phyloP scores from a whole-genome alignment of 306 rosid genomes.

The Amphicarpaea edgeworthii region DNA sequence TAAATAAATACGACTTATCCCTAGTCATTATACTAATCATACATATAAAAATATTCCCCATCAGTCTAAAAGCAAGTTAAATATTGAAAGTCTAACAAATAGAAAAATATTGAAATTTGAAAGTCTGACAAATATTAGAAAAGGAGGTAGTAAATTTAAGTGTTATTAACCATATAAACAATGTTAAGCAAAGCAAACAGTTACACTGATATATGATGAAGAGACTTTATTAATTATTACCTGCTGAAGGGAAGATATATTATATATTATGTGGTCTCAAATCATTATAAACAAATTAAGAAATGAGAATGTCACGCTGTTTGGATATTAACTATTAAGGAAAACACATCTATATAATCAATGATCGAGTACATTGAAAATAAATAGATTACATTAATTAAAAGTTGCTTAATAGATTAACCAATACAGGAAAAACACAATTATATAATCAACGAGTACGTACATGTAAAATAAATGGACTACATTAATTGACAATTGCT shows the following conservation, averaged over 20 bases:
- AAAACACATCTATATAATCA: not conserved
- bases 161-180: slow-evolving; percentile 25
- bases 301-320: not conserved
- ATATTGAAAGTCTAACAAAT: not conserved
- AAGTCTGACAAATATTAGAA: not conserved
- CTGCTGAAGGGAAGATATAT: not conserved
- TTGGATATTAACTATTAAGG: not conserved
- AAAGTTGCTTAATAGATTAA: not conserved
- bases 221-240: slow-evolving; percentile 11
- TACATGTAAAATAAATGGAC: not conserved
- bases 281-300: slow-evolving; percentile 18
- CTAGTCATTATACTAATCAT: slow-evolving; percentile 44
- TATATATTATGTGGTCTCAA: not conserved
- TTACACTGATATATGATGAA: not conserved
- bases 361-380: not conserved
- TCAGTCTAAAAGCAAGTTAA: slow-evolving; percentile 27
- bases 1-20: not conserved
- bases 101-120: too few species aligned
- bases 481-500: not conserved
- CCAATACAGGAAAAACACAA: not conserved
- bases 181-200: slow-evolving; percentile 15
- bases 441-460: not conserved
- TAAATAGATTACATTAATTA: not conserved
- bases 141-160: slow-evolving; percentile 1
- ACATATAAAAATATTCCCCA: slow-evolving; percentile 39